Evolutionary conservation across 495 filamentous ascomycete genomes (phyloP), one percentile per base, ranked within the genome.

Genomic region (Hypoxylon fuscum): DNA sequence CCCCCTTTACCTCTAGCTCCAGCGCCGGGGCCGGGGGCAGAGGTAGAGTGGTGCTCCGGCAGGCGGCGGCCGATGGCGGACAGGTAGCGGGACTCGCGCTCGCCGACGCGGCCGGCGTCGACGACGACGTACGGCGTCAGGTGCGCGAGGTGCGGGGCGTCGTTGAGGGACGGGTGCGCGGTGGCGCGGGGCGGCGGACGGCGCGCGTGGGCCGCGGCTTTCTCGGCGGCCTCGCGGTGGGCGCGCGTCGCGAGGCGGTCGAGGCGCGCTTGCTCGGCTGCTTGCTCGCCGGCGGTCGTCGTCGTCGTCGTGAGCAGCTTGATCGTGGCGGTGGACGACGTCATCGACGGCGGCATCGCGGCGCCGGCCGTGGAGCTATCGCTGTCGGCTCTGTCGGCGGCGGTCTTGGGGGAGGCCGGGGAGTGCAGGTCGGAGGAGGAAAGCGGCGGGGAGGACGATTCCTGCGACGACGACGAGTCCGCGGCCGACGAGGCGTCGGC

Each of bases 41-140:
- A n/a, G 18, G 40, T 10, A 9, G 46, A 34, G 11, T 56, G 49
- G 5, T 62, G 42, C 18, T 47, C 78, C 57, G 68, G 69, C 49
- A 91, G 81, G 27, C 87, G 80, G 3, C 77, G 68, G 5, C 85
- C 85, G 44, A 94, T 90, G 55, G 88, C 87, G 47, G 88, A 83
- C 0, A 96, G 75, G 77, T 91, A 93, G 37, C 87, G 80, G 2
- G 87, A 88, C 65, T 94, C 90, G 25, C 87, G 78, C 35, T 81
- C 79, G 47, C 76, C 76, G 29, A 81, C 80, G 66, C 79, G 79
- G 37, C 83, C 80, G n/a, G 83, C 81, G 54, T 85, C 82, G 45
- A 80, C 73, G 61, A 85, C 81, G 55, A 85, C 70, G 67, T 83
- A 78, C 20, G 82, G 80, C 2, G 69, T 53, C 4, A 83, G 69